Conservation (phyloP, 345 rosid genomes). For the Mangifera indica region DNA sequence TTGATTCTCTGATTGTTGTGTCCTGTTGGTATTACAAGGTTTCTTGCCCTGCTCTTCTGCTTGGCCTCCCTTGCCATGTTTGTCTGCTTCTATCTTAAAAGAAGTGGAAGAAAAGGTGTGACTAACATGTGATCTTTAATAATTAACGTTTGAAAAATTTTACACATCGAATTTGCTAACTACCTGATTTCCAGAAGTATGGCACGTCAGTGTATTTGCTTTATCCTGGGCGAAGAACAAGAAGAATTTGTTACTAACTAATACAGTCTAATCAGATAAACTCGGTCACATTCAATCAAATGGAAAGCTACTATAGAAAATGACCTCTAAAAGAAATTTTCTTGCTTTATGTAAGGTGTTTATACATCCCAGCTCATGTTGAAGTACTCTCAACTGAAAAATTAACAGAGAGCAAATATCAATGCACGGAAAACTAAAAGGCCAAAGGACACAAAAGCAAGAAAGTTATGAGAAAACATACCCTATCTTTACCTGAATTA, state of each 20-base stretch:
- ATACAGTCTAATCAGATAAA: constrained; percentile 3
- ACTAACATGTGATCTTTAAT: constrained; percentile 8
- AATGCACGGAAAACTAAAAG: constrained; percentile 15
- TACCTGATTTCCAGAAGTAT: constrained; percentile 36
- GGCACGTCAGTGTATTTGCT: constrained; percentile 23
- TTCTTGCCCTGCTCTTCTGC: constrained; percentile 24
- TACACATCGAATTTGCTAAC: neutral
- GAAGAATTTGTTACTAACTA: constrained; percentile 13
- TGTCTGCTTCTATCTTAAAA: constrained; percentile 35
- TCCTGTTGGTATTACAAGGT: constrained; percentile 35
- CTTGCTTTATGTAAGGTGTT: constrained; percentile 44
- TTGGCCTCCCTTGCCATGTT: constrained; percentile 20
- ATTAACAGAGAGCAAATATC: constrained; percentile 22
- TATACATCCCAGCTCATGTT: constrained; percentile 74
- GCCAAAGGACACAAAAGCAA: constrained; percentile 13
- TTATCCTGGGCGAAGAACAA: constrained; percentile 32
- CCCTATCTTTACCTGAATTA: constrained; percentile 66
- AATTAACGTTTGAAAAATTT: neutral
- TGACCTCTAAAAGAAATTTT: constrained; percentile 35
- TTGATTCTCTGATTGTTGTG: constrained; percentile 32
- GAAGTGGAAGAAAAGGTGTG: constrained; percentile 21
- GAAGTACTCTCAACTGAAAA: constrained; percentile 58
- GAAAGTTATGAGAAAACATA: constrained; percentile 29
- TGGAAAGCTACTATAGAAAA: constrained; percentile 2
- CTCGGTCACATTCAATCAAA: constrained; percentile 8